These are phyloP conservation scores for Botryobasidium botryosum DNA, from an alignment of 768 basidiomycete species.

Conservation along the genomic window DNA sequence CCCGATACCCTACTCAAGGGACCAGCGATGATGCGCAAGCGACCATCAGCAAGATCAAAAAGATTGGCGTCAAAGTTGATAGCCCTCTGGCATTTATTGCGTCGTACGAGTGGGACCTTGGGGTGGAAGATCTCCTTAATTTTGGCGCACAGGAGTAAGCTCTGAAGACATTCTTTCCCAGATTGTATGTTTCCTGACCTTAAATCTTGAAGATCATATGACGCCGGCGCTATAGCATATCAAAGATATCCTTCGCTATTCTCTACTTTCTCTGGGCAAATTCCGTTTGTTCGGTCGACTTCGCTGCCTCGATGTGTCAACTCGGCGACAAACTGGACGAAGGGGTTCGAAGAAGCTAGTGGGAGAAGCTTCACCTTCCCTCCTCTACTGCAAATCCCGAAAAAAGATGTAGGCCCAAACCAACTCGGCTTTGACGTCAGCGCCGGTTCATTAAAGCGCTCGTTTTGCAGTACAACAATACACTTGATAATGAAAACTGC, in stretches of 20 bases:
- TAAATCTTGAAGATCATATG: background rate
- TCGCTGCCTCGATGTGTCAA: background rate
- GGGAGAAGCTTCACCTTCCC: background rate
- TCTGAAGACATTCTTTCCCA: background rate
- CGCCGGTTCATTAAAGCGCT: no score
- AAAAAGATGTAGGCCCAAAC: background rate
- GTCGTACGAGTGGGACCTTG: background rate
- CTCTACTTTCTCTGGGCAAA: background rate
- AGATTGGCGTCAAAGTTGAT: background rate
- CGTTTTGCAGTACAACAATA: background rate
- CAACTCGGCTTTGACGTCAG: background rate
- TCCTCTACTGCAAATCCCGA: background rate
- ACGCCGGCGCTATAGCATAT: background rate
- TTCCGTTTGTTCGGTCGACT: background rate
- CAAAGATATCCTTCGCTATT: background rate
- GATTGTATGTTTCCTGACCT: no score
- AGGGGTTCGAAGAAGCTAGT: background rate
- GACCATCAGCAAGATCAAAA: background rate
- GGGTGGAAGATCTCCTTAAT: background rate
- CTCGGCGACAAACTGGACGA: background rate
- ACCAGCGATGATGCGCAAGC: no score
- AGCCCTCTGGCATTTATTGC: background rate
- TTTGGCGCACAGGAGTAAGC: background rate
- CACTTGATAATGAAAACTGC: constrained; percentile 1
- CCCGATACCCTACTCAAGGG: background rate